Evolutionary conservation across 2,329 filamentous ascomycete genomes (phyloP).

Genomic region (Chaetomiaceae sp.): DNA sequence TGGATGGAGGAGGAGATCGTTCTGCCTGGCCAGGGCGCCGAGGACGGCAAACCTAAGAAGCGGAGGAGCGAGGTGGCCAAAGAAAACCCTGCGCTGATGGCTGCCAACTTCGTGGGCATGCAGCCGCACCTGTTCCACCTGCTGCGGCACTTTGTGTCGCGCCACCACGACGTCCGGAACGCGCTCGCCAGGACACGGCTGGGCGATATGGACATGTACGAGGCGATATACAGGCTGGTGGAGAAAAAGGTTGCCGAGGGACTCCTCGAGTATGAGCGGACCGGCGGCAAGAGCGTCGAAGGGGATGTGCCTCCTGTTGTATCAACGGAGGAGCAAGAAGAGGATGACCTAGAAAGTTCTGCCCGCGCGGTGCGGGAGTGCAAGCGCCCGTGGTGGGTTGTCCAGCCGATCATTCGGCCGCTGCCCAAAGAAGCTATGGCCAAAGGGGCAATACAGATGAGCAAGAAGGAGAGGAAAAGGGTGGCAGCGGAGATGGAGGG

Average conservation of each 20-base stretch:
- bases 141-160: conserved; percentile 72
- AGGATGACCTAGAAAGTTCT: conserved; percentile 53
- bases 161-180: conserved; percentile 80
- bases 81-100: conserved; percentile 37
- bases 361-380: conserved; percentile 66
- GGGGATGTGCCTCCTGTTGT: conserved; percentile 29
- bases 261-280: conserved; percentile 61
- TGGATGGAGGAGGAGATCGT: conserved; percentile 40
- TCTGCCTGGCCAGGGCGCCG: conserved; percentile 36
- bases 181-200: conserved; percentile 66
- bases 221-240: conserved; percentile 69
- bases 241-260: conserved; percentile 71
- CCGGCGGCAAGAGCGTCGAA: conserved; percentile 46
- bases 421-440: conserved; percentile 82
- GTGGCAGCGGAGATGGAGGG: conserved; percentile 21
- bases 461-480: conserved; percentile 44
- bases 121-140: conserved; percentile 93
- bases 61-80: conserved; percentile 25
- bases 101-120: conserved; percentile 70
- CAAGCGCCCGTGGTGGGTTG: conserved; percentile 83
- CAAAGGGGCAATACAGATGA: conserved; percentile 70
- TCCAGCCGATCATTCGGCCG: conserved; percentile 80
- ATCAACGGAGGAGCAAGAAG: conserved; percentile 32
- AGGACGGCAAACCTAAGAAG: conserved; percentile 47
- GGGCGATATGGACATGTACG: conserved; percentile 72